Base-by-base conservation (phyloP, 2,329 filamentous ascomycete genomes). In the Fonsecaea nubica region DNA sequence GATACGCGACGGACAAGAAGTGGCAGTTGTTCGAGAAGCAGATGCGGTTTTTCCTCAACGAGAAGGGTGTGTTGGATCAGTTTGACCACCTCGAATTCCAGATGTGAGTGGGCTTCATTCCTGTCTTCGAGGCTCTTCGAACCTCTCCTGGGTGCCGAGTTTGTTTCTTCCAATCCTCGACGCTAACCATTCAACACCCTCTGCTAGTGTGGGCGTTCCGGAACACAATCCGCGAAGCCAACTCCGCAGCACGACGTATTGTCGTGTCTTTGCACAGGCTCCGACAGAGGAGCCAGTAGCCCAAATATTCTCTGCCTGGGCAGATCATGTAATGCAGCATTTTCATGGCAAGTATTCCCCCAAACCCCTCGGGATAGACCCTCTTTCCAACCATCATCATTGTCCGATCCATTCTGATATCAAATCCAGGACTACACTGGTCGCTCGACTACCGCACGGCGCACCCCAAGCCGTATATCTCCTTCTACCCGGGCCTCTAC, bases 11-110 rank as follows among this genome's bases (percentile, higher is more conserved):
- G 0, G 69, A 74, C 1, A 74, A 81, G 66, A 86, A 86, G 71
- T 85, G 80, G 72, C 79, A 83, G 52, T 73, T 85, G 0, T 63
- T 57, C 38, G 61, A 63, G 42, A 50, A 13, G 13, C 61, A 63
- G 40, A 33, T 63, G 38, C 52, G 79, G 0, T 76, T 77, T 64
- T 78, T 79, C 4, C 74, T 85, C 13, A 30, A 50, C n/a, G 71
- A 78, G n/a, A 76, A 76, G 1, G 74, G 68, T 7, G 54, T 78
- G 3, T 62, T 77, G 36, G 74, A 81, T 18, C 75, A 80, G 42
- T 78, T 86, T 54, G 80, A 85, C 60, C 73, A 83, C 2, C 76
- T 87, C 15, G 83, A 86, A 45, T 86, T 86, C 58, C 45, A 50
- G 45, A 50, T 50, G 45, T 50, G 45, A 50, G 45, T 21, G 9